phyloP scores from a whole-genome alignment of 805 yeast species.

The Kodamaea kaohsiungensis region DNA sequence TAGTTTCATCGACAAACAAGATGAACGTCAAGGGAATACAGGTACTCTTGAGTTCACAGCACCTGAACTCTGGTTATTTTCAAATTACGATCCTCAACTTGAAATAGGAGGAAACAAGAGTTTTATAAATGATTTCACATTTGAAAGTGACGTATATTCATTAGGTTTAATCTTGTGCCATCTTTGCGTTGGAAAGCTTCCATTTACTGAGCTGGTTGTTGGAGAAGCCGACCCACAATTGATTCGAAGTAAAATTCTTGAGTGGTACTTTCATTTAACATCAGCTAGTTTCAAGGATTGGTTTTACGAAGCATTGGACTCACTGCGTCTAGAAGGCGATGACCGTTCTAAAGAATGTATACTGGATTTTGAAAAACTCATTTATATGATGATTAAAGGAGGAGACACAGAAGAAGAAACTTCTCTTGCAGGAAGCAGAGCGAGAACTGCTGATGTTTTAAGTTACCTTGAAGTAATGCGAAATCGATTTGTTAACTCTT shows the following conservation, averaged over 20 bases:
- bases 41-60: conserved; percentile 90
- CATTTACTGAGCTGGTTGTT: conserved; percentile 39
- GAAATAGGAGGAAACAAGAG: conserved; percentile 27
- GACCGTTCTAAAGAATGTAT: not conserved
- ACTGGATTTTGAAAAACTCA: conserved; percentile 20
- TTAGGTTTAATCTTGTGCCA: conserved; percentile 81
- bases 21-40: conserved; percentile 77
- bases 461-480: conserved; percentile 21
- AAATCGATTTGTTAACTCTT: not conserved
- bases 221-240: conserved; percentile 30
- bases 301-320: conserved; percentile 18
- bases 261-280: conserved; percentile 30
- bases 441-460: conserved; percentile 19
- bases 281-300: conserved; percentile 23
- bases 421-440: conserved; percentile 4
- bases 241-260: conserved; percentile 25
- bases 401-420: conserved; percentile 8
- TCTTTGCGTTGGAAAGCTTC: conserved; percentile 69
- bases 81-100: conserved; percentile 18
- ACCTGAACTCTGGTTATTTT: conserved; percentile 64
- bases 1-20: conserved; percentile 11
- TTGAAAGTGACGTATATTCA: conserved; percentile 77
- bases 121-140: conserved; percentile 56
- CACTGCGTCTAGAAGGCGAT: not conserved
- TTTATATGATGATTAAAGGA: conserved; percentile 36